These are phyloP conservation scores for Colletotrichum tropicicola DNA, from an alignment of 2,329 filamentous ascomycete species.

Conservation along the genomic window DNA sequence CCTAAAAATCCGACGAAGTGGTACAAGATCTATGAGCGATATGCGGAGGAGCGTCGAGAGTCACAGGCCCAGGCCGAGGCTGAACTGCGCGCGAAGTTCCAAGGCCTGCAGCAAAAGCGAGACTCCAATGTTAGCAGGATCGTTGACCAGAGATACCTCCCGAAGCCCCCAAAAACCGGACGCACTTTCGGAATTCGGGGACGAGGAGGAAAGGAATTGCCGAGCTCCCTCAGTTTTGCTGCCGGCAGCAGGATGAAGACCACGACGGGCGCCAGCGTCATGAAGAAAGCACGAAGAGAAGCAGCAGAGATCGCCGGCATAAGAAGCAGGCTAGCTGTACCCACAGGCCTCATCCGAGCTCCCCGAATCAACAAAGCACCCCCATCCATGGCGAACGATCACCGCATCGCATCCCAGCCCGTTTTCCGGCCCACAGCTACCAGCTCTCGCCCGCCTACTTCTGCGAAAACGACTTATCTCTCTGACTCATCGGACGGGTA, in stretches of 20 bases:
- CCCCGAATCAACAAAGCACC: constrained; percentile 49
- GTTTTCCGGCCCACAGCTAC: constrained; percentile 36
- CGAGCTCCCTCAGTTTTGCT: constrained; percentile 52
- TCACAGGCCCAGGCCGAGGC: constrained; percentile 68
- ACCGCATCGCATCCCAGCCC: constrained; percentile 54
- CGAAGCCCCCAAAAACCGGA: constrained; percentile 48
- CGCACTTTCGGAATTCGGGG: constrained; percentile 32
- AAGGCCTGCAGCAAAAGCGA: constrained; percentile 65
- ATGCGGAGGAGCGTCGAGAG: constrained; percentile 66
- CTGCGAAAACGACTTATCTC: constrained; percentile 44
- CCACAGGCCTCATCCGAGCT: constrained; percentile 46
- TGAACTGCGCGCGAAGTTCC: constrained; percentile 64
- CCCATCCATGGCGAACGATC: constrained; percentile 61
- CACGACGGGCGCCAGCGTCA: constrained; percentile 59
- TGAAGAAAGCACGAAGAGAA: constrained; percentile 65
- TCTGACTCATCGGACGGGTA: constrained; percentile 44
- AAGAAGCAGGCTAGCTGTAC: constrained; percentile 26
- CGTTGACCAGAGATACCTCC: constrained; percentile 57
- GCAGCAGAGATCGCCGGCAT: constrained; percentile 60
- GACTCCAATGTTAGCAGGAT: constrained; percentile 66
- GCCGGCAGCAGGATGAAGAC: constrained; percentile 62
- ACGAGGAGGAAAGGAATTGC: constrained; percentile 37
- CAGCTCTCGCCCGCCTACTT: constrained; percentile 9
- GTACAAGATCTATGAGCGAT: constrained; percentile 80
- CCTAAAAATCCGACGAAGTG: constrained; percentile 76